Evolutionary conservation across 2,329 filamentous ascomycete species (phyloP).

Genomic region (Penicillium occitanis): DNA sequence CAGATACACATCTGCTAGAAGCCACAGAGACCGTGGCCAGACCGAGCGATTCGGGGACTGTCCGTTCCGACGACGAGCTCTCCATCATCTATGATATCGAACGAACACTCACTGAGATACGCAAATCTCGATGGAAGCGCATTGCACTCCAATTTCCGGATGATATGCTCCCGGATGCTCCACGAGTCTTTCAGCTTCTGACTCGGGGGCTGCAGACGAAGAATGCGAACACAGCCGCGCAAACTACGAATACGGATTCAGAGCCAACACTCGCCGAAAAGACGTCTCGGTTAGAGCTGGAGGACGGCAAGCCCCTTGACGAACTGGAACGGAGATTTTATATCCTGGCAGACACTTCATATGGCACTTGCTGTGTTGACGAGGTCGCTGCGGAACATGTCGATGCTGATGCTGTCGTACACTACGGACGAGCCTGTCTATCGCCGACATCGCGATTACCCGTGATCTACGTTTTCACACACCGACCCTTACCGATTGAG

Average conservation of each 20-base stretch:
- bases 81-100: constrained; percentile 78
- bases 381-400: constrained; percentile 95
- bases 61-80: constrained; percentile 67
- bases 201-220: constrained; percentile 50
- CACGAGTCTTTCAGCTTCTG: constrained; percentile 71
- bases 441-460: constrained; percentile 85
- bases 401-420: constrained; percentile 84
- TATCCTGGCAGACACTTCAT: constrained; percentile 92
- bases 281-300: constrained; percentile 29
- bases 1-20: constrained; percentile 61
- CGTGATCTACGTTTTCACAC: constrained; percentile 88
- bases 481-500: constrained; percentile 64
- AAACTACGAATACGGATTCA: neutral
- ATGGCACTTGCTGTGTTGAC: constrained; percentile 95
- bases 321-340: constrained; percentile 57
- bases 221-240: constrained; percentile 21
- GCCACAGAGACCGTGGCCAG: constrained; percentile 46
- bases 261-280: constrained; percentile 27
- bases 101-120: constrained; percentile 74
- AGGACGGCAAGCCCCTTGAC: constrained; percentile 17
- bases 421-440: constrained; percentile 89
- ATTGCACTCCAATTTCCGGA: constrained; percentile 96
- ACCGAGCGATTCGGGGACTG: constrained; percentile 32
- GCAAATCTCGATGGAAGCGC: constrained; percentile 67
- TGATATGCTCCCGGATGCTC: constrained; percentile 82